Percentiles rank a stretch among this genome's conserved stretches.
These are phyloP conservation scores for Paraconiothyrium brasiliense DNA, from an alignment of 2,329 filamentous ascomycete genomes.

Conservation along the genomic window DNA sequence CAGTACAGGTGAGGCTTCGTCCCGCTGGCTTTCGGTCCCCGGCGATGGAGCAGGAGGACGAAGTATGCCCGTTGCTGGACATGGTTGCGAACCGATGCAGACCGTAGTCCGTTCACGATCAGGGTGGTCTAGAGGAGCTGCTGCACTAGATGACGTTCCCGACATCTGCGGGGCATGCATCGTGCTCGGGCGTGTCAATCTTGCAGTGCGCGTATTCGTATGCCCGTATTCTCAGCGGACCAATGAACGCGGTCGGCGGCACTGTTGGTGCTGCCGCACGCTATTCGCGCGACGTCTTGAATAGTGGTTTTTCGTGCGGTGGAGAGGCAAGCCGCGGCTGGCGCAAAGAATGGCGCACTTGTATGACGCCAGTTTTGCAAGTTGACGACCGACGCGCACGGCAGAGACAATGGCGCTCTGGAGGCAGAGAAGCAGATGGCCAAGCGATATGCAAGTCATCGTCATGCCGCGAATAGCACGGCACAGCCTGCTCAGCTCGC, in stretches of 20 bases:
- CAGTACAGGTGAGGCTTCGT: neutral
- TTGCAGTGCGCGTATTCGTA: neutral
- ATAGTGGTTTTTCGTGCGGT: neutral
- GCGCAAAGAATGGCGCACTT: slow-evolving; percentile 5
- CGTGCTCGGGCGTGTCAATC: neutral
- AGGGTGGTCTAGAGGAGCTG: neutral
- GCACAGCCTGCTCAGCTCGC: slow-evolving; percentile 20
- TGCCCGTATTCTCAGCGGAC: neutral
- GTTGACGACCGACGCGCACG: neutral
- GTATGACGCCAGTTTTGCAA: neutral
- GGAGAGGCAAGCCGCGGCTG: neutral
- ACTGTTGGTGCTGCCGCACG: neutral
- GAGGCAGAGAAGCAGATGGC: neutral
- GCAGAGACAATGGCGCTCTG: slow-evolving; percentile 3
- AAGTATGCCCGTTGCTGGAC: neutral
- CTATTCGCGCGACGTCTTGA: neutral
- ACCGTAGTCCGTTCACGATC: neutral
- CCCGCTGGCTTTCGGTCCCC: neutral
- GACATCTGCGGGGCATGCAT: neutral
- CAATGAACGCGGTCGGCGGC: neutral
- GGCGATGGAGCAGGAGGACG: neutral
- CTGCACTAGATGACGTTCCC: neutral
- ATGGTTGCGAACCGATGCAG: neutral
- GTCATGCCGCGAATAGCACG: slow-evolving; percentile 25
- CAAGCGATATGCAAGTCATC: slow-evolving; percentile 28